phyloP scores from a whole-genome alignment of 768 basidiomycete genomes.

The Mycena amicta region DNA sequence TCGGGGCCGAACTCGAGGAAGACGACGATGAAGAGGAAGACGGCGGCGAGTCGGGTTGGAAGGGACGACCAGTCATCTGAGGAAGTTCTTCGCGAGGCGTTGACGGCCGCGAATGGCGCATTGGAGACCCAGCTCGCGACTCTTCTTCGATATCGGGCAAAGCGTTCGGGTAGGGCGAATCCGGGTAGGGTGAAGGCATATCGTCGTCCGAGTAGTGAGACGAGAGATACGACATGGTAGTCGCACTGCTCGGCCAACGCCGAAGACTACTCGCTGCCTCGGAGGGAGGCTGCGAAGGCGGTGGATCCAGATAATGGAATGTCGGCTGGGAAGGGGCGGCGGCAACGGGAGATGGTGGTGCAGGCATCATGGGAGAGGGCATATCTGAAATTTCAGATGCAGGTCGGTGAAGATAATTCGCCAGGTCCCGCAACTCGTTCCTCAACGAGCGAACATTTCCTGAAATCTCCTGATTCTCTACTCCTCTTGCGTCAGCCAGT shows the following conservation, averaged over 20 bases:
- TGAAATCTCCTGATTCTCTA: slow-evolving; percentile 64
- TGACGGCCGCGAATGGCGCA: slow-evolving; percentile 23
- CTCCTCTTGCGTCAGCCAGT: slow-evolving; percentile 58
- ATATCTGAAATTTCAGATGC: slow-evolving; percentile 18
- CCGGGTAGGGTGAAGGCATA: slow-evolving; percentile 34
- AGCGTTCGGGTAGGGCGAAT: slow-evolving; percentile 18
- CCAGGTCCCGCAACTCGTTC: slow-evolving; percentile 66
- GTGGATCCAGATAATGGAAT: slow-evolving; percentile 17
- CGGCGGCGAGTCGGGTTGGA: slow-evolving; percentile 35
- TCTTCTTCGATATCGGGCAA: not conserved
- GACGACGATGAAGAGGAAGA: slow-evolving; percentile 42
- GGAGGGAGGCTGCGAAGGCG: slow-evolving; percentile 34
- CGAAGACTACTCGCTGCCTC: slow-evolving; percentile 27
- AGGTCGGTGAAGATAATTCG: slow-evolving; percentile 51
- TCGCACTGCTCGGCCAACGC: slow-evolving; percentile 44
- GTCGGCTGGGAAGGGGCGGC: slow-evolving; percentile 4
- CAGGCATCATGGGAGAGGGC: slow-evolving; percentile 14
- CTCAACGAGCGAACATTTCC: slow-evolving; percentile 72
- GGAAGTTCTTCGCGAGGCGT: slow-evolving; percentile 26
- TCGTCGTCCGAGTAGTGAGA: slow-evolving; percentile 76
- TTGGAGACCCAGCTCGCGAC: not conserved
- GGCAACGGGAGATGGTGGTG: slow-evolving; percentile 3
- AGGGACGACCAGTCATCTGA: slow-evolving; percentile 34
- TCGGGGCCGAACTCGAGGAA: slow-evolving; percentile 32
- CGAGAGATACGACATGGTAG: slow-evolving; percentile 48